Evolutionary conservation across 2,329 filamentous ascomycete species (phyloP).

Genomic region (Colletotrichum zoysiae): DNA sequence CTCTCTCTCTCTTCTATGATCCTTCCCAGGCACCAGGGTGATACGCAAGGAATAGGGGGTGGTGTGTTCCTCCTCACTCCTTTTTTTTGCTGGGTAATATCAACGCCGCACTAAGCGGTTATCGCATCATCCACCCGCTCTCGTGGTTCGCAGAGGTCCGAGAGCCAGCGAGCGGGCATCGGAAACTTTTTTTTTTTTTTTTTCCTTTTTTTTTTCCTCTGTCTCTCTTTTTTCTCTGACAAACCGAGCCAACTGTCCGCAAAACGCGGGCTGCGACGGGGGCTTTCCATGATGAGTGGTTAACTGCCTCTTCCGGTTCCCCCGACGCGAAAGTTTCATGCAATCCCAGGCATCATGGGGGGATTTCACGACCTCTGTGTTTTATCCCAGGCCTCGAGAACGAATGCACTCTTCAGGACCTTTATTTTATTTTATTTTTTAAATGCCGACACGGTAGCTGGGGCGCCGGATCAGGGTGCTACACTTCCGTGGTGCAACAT

Average conservation of each 20-base stretch:
- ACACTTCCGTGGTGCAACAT: not conserved
- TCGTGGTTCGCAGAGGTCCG: slow-evolving; percentile 12
- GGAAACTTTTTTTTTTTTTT: no score
- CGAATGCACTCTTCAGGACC: not conserved
- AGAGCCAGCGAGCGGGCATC: slow-evolving; percentile 1
- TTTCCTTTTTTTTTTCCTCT: no score
- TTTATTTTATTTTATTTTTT: no score
- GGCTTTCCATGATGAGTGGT: not conserved
- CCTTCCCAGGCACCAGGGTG: slow-evolving; percentile 1
- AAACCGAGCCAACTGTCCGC: not conserved
- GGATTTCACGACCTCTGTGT: not conserved
- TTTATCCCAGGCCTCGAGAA: not conserved
- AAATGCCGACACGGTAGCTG: not conserved
- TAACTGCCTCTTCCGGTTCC: not conserved
- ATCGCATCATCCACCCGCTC: slow-evolving; percentile 1
- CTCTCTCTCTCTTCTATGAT: not conserved
- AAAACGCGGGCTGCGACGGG: not conserved
- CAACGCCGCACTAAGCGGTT: slow-evolving; percentile 1
- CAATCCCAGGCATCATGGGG: not conserved
- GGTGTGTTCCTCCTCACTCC: not conserved
- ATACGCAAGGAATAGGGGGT: slow-evolving; percentile 32
- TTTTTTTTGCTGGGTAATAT: not conserved
- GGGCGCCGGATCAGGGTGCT: not conserved
- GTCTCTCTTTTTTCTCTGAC: not conserved
- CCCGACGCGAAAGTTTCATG: slow-evolving; percentile 9